Base-by-base conservation (phyloP, 176 grass and related monocot genomes). In the Melocanna baccifera region DNA sequence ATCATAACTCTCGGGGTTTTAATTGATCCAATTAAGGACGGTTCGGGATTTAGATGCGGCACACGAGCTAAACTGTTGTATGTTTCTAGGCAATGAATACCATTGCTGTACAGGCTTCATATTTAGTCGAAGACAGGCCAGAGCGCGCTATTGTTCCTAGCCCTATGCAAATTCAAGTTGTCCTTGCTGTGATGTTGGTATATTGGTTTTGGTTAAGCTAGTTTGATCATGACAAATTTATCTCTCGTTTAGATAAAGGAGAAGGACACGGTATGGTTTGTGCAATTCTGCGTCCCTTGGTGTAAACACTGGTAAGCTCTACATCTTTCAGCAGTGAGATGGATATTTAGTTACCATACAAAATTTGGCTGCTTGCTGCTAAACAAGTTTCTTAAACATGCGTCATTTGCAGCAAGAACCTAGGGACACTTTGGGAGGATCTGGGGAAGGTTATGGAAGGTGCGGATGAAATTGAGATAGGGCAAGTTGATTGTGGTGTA, bases 371-470 rank as follows among this genome's bases (percentile, higher is more conserved):
- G 5, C 20, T 39, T 52, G 32, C 3, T 71, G 32, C 20, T 69
- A 76, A 84, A 22, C 58, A 77, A 32, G 30, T 87, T 57, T 75
- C 9, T 73, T 62, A 67, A 28, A 69, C 32, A 30, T 22, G 34
- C 15, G 0, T 7, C 18, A 6, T 83, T 76, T 91, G 69, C 83
- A 99, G 96, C 81, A 99, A 99, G 88, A 99, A 92, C 83, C 85
- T 99, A 78, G 96, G 96, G 68, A 96, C 96, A 36, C 87, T 96
- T 85, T 96, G 96, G 96, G 93, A 91, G 57, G 96, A 96, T 83
- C 70, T 99, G 37, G 93, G 89, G 47, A 94, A 87, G 71, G 83
- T 79, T 52, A 90, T 96, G 58, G 96, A 99, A 88, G 86, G 86
- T 5, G 88, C 84, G 26, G 96, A 99, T 79, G 93, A 96, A 89